A percentile compares a stretch with the other conserved stretches of the same genome.
phyloP scores from a whole-genome alignment of 495 filamentous ascomycete genomes.

The Hypoxylon rickii region DNA sequence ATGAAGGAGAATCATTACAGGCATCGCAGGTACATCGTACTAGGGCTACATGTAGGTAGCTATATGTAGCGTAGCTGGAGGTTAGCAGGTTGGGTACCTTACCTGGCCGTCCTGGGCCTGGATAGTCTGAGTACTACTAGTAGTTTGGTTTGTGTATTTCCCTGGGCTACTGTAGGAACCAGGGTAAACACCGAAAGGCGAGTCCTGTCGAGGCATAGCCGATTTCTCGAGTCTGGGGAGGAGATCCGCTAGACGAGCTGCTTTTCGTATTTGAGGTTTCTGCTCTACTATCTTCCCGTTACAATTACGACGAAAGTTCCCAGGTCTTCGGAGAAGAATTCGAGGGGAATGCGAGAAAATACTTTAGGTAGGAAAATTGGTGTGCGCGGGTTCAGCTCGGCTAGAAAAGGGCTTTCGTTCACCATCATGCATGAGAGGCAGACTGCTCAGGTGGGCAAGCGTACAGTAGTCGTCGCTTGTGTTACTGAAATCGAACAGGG shows the following conservation, averaged over 20 bases:
- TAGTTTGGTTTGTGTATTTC: too few species aligned
- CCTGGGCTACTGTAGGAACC: constrained; percentile 31
- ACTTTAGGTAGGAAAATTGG: background rate
- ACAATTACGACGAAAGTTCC: background rate
- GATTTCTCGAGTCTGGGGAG: constrained; percentile 19
- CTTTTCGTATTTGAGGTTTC: constrained; percentile 12
- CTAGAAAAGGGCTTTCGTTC: constrained; percentile 21
- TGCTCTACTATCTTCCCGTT: too few species aligned
- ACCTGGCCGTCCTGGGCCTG: too few species aligned
- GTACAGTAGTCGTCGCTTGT: constrained; percentile 25
- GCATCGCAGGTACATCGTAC: constrained; percentile 13
- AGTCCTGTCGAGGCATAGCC: constrained; percentile 31
- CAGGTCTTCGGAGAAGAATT: too few species aligned
- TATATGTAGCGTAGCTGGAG: too few species aligned
- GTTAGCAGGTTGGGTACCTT: too few species aligned
- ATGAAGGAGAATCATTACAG: constrained; percentile 21
- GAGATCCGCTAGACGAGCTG: constrained; percentile 7
- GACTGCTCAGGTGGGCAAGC: constrained; percentile 1
- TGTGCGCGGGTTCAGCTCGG: constrained; percentile 15
- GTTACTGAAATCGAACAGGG: constrained; percentile 20
- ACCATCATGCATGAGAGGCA: constrained; percentile 5
- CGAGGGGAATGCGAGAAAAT: background rate
- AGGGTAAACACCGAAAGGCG: constrained; percentile 29
- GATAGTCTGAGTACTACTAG: too few species aligned
- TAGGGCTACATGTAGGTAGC: constrained; percentile 4